Conservation (phyloP, 495 filamentous ascomycete genomes). For the Halenospora varia region DNA sequence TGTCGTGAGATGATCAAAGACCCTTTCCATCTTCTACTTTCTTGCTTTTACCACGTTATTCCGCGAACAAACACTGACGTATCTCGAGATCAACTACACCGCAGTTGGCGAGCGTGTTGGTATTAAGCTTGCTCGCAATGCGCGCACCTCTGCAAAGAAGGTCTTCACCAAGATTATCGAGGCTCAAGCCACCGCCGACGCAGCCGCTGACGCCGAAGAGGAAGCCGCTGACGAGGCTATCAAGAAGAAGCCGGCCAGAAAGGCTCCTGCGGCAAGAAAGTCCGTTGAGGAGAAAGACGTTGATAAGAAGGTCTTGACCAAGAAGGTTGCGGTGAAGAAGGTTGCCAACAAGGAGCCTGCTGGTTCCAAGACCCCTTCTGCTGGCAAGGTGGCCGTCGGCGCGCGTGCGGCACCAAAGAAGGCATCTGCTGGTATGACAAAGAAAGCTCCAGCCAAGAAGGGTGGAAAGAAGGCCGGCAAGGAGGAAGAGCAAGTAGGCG, state of each 20-base stretch:
- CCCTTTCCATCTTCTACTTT: no score
- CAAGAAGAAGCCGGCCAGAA: not conserved
- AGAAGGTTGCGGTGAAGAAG: no score
- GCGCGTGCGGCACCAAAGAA: slow-evolving; percentile 1
- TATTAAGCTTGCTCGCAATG: slow-evolving; percentile 21
- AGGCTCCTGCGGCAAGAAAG: not conserved
- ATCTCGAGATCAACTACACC: no score
- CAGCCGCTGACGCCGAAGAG: not conserved
- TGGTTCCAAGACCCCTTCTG: no score
- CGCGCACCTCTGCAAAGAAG: slow-evolving; percentile 7
- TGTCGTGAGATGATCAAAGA: no score
- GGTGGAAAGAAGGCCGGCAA: not conserved
- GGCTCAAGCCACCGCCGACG: not conserved
- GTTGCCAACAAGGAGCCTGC: not conserved
- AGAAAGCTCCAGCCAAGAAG: slow-evolving; percentile 1
- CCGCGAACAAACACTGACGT: no score
- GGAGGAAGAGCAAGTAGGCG: no score
- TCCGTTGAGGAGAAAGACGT: not conserved
- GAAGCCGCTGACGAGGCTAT: not conserved
- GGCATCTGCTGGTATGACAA: not conserved
- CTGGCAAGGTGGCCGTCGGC: not conserved
- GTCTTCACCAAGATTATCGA: slow-evolving; percentile 17
- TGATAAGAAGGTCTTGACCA: no score
- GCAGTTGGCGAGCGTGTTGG: slow-evolving; percentile 19
- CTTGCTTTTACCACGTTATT: no score